phyloP scores from a whole-genome alignment of 192 early-diverging fungal species.

The Nowakowskiella sp. region DNA sequence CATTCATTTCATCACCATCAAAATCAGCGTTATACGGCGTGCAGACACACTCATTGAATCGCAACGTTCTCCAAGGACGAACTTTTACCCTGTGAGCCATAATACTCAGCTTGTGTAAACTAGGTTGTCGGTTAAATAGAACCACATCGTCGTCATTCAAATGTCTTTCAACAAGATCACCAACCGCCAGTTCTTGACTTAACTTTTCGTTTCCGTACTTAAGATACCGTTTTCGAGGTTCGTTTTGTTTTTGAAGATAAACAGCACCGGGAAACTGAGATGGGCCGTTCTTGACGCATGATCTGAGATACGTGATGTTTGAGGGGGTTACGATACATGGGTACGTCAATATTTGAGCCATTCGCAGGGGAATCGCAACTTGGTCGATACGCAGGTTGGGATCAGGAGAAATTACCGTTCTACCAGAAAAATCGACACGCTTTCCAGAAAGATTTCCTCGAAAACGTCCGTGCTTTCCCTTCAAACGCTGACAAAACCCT shows the following conservation, averaged over 20 bases:
- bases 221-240: slow-evolving; percentile 39
- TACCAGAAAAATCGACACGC: slow-evolving; percentile 97
- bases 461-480: slow-evolving; percentile 98
- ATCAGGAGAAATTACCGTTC: slow-evolving; percentile 98
- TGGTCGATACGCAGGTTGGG: slow-evolving; percentile 97
- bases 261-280: slow-evolving; percentile 90
- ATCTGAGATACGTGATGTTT: slow-evolving; percentile 74
- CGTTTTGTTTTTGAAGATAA: slow-evolving; percentile 49
- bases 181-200: slow-evolving; percentile 68
- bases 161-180: slow-evolving; percentile 95
- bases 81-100: slow-evolving; percentile 89
- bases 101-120: slow-evolving; percentile 91
- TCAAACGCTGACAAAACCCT: slow-evolving; percentile 92
- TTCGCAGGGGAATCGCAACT: slow-evolving; percentile 83
- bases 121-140: slow-evolving; percentile 98
- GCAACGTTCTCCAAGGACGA: slow-evolving; percentile 94
- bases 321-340: slow-evolving; percentile 87
- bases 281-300: slow-evolving; percentile 75
- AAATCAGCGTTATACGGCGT: slow-evolving; percentile 99
- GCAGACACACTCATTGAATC: slow-evolving; percentile 99
- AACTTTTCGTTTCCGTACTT: slow-evolving; percentile 62
- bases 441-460: slow-evolving; percentile 98
- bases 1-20: slow-evolving; percentile 99
- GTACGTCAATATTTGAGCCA: slow-evolving; percentile 89
- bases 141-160: slow-evolving; percentile 89